A percentile compares a stretch with the other conserved stretches of the same genome.
Conservation (phyloP, 306 rosid genomes). For the Casuarina equisetifolia region DNA sequence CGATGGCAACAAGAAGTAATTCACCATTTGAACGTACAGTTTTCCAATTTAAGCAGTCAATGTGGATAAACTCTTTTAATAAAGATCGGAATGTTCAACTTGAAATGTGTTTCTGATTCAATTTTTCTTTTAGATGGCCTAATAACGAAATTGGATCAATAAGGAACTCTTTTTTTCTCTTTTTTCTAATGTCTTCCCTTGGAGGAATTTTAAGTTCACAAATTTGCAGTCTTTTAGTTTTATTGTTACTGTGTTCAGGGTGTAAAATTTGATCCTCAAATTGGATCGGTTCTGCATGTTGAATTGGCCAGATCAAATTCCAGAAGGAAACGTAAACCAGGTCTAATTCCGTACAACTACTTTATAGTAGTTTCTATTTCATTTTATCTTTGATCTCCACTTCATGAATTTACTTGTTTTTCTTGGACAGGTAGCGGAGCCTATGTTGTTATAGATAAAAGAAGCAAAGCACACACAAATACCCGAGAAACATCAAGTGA, state of each 20-base stretch:
- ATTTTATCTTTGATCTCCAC: constrained; percentile 13
- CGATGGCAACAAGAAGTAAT: background rate
- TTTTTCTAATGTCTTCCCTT: too few species aligned
- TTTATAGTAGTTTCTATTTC: background rate
- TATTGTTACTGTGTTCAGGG: constrained; percentile 50
- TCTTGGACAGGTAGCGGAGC: constrained; percentile 72
- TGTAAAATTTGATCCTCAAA: constrained; percentile 93
- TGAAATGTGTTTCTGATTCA: constrained; percentile 5
- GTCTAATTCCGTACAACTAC: constrained; percentile 28
- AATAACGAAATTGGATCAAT: background rate
- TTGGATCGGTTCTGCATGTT: constrained; percentile 75
- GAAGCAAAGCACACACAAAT: constrained; percentile 57
- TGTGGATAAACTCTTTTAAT: background rate
- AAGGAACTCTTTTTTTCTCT: background rate
- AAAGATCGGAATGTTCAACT: background rate
- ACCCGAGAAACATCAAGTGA: constrained; percentile 75
- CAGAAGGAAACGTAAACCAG: constrained; percentile 90
- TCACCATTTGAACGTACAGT: background rate
- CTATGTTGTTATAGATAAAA: constrained; percentile 88
- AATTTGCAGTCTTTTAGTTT: constrained; percentile 27
- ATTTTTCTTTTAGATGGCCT: constrained; percentile 19
- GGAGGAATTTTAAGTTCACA: constrained; percentile 11
- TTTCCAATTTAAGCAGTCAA: background rate
- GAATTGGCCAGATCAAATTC: constrained; percentile 96
- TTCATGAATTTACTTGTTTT: constrained; percentile 15